These are phyloP conservation scores for Urochloa ruziziensis DNA, from an alignment of 176 grass and related monocot genomes.

Conservation along the genomic window DNA sequence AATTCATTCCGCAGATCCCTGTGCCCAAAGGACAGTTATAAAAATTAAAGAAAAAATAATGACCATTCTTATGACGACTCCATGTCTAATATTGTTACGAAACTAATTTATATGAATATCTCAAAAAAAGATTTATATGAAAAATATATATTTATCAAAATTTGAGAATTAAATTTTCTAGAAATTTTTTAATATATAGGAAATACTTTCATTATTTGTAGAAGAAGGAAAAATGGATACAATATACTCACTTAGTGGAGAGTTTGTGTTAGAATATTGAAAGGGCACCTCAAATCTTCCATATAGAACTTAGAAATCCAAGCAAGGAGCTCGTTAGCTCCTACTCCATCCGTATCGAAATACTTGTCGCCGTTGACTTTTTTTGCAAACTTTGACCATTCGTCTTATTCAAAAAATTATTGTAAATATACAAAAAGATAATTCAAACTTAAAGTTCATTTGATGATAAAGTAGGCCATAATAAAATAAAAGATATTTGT, in stretches of 20 bases:
- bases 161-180: not conserved
- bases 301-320: not conserved
- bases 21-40: not conserved
- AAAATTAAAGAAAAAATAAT: not conserved
- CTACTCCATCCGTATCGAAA: too few relatives aligned
- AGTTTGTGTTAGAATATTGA: not conserved
- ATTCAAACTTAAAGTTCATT: too few relatives aligned
- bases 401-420: too few relatives aligned
- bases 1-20: too few relatives aligned
- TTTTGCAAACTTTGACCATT: too few relatives aligned
- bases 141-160: not conserved
- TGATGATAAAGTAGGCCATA: too few relatives aligned
- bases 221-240: not conserved
- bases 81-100: not conserved
- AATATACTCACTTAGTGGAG: not conserved
- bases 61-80: not conserved
- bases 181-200: not conserved
- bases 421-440: too few relatives aligned
- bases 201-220: not conserved
- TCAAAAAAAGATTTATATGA: too few relatives aligned
- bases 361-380: too few relatives aligned
- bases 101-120: not conserved
- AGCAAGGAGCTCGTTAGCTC: not conserved
- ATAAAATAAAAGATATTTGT: too few relatives aligned
- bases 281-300: not conserved